Evolutionary conservation across 169 alveolate species (phyloP).

Genomic region (Babesia sp.): DNA sequence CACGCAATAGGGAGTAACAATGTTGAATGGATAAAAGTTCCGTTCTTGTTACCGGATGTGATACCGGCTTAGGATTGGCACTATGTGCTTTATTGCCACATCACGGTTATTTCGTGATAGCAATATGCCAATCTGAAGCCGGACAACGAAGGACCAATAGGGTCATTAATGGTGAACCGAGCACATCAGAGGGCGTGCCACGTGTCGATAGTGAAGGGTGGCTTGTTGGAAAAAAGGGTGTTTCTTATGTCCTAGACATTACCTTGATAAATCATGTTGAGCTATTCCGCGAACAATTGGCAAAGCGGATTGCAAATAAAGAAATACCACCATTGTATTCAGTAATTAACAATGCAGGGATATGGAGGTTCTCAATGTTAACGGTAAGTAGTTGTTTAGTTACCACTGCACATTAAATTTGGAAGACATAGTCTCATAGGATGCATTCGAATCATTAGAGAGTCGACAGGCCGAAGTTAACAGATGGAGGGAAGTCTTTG

Average conservation of each 20-base stretch:
- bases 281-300: neutral
- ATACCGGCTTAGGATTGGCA: constrained; percentile 57
- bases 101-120: constrained; percentile 38
- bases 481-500: constrained; percentile 44
- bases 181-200: neutral
- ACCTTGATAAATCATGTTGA: constrained; percentile 22
- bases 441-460: constrained; percentile 8
- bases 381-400: constrained; percentile 12
- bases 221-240: neutral
- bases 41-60: constrained; percentile 64
- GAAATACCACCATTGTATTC: constrained; percentile 36
- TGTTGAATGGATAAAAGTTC: constrained; percentile 21
- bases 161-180: neutral
- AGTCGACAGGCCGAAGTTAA: constrained; percentile 15
- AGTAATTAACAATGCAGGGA: constrained; percentile 59
- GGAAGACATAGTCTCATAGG: constrained; percentile 29
- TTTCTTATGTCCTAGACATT: constrained; percentile 28
- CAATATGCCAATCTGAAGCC: constrained; percentile 26
- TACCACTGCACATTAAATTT: no score
- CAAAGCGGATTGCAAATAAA: neutral
- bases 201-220: neutral
- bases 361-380: constrained; percentile 51
- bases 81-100: constrained; percentile 28
- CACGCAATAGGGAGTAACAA: no score
- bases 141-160: constrained; percentile 5